Evolutionary conservation across 441 rosid genomes (phyloP).

Genomic region (Hypseocharis bilobata): DNA sequence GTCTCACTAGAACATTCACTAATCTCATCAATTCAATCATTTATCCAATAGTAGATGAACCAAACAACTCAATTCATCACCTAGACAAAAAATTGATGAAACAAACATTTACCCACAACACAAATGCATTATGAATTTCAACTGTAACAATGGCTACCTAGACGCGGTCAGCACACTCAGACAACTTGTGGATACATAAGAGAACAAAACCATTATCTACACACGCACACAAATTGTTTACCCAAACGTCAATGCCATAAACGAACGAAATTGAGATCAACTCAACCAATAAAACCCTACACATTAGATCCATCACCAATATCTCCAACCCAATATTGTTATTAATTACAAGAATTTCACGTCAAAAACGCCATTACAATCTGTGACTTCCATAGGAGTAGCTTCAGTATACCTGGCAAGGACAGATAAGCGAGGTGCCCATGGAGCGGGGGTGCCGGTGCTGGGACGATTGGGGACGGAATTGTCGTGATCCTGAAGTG

Average conservation of each 20-base stretch:
- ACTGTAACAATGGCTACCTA: too few species aligned
- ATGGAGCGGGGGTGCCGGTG: conserved; percentile 84
- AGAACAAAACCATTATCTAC: too few species aligned
- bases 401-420: conserved; percentile 69
- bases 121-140: too few species aligned
- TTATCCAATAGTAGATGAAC: background rate
- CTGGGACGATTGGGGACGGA: conserved; percentile 51
- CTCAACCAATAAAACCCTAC: background rate
- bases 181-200: too few species aligned
- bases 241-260: background rate
- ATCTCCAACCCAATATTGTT: background rate
- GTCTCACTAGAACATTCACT: background rate
- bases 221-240: too few species aligned
- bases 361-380: background rate
- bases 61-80: too few species aligned
- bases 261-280: background rate
- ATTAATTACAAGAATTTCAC: background rate
- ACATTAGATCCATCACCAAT: background rate
- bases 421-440: conserved; percentile 85
- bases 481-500: conserved; percentile 21
- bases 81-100: too few species aligned
- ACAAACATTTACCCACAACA: too few species aligned
- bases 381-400: background rate
- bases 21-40: too few species aligned
- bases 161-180: too few species aligned